These are phyloP conservation scores for Teratosphaeria nubilosa DNA, from an alignment of 2,329 filamentous ascomycete species.

Conservation along the genomic window DNA sequence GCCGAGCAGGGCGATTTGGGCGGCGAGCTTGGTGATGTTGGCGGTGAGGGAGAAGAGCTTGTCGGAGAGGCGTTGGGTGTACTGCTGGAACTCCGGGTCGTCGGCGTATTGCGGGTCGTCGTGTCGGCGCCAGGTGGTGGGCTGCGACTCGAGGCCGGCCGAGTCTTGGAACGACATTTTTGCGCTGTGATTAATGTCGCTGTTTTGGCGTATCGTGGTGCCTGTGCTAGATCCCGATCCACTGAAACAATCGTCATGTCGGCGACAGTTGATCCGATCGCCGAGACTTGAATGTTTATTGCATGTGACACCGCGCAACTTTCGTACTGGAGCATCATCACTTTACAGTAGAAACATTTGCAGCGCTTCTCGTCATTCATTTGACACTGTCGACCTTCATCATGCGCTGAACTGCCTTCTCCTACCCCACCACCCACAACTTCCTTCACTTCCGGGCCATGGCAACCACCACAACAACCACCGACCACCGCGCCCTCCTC, in stretches of 20 bases:
- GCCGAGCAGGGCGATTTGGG: conserved; percentile 75
- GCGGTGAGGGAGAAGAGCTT: conserved; percentile 82
- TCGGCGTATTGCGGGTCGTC: conserved; percentile 72
- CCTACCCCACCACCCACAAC: neutral
- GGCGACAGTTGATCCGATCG: neutral
- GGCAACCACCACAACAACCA: neutral
- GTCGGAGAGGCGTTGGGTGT: conserved; percentile 74
- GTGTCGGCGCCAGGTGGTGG: conserved; percentile 54
- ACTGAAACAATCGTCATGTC: neutral
- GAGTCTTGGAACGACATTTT: conserved; percentile 87
- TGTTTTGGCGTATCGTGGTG: neutral
- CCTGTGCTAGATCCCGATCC: neutral
- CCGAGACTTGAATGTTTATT: neutral
- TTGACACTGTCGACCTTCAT: neutral
- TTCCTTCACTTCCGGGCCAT: neutral
- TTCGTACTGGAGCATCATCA: neutral
- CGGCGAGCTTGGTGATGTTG: conserved; percentile 74
- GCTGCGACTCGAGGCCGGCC: conserved; percentile 72
- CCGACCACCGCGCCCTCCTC: neutral
- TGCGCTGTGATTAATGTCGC: neutral
- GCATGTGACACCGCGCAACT: conserved; percentile 10
- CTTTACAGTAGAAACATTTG: no score
- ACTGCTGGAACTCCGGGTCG: conserved; percentile 80
- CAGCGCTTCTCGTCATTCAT: neutral
- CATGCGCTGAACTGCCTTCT: neutral